Percentiles rank a stretch among this genome's conserved stretches.
Evolutionary conservation across 2,329 filamentous ascomycete genomes (phyloP).

Genomic region (Venturia asperata): DNA sequence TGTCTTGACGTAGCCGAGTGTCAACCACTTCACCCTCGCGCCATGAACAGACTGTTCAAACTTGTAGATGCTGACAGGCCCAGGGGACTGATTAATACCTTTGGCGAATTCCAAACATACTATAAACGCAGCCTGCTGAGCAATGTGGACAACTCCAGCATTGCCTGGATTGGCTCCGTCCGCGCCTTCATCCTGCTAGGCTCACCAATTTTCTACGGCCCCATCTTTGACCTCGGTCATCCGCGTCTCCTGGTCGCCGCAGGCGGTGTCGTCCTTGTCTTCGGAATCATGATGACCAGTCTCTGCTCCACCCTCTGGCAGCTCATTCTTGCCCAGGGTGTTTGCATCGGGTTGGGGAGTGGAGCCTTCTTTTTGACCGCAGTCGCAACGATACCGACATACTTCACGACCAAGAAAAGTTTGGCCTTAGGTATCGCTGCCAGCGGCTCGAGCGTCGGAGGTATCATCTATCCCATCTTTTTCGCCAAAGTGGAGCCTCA

Average conservation of each 20-base stretch:
- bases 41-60: too few relatives aligned
- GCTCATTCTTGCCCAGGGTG: constrained; percentile 37
- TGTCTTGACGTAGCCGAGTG: too few relatives aligned
- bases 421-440: constrained; percentile 35
- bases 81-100: constrained; percentile 16
- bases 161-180: constrained; percentile 44
- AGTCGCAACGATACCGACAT: constrained; percentile 36
- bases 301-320: constrained; percentile 22
- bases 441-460: constrained; percentile 38
- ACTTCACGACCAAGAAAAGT: constrained; percentile 35
- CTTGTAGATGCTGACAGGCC: background rate
- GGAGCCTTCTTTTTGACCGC: constrained; percentile 38
- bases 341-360: constrained; percentile 46
- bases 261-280: constrained; percentile 39
- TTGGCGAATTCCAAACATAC: constrained; percentile 19
- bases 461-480: constrained; percentile 36
- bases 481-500: constrained; percentile 20
- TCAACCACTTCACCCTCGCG: too few relatives aligned
- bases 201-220: constrained; percentile 42
- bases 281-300: constrained; percentile 32
- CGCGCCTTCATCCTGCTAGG: constrained; percentile 43
- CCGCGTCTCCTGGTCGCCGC: constrained; percentile 35
- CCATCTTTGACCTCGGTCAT: constrained; percentile 43
- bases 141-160: constrained; percentile 24
- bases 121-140: constrained; percentile 13